These are phyloP conservation scores for Akanthomyces uredinophilus DNA, from an alignment of 2,329 filamentous ascomycete species.

Conservation along the genomic window DNA sequence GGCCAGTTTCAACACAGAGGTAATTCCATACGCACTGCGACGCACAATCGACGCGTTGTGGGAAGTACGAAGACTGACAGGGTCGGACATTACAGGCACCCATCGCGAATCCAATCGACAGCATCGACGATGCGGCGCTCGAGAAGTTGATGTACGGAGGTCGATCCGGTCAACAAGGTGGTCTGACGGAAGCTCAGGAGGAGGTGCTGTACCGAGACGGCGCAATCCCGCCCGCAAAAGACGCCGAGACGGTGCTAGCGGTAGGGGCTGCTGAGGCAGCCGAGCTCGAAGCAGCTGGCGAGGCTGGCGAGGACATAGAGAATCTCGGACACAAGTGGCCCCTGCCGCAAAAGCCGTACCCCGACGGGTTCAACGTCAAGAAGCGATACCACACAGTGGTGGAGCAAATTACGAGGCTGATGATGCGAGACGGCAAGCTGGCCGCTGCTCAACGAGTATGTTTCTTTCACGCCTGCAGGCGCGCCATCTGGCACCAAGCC, in stretches of 20 bases:
- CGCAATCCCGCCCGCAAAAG: slow-evolving; percentile 32
- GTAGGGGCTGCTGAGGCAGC: slow-evolving; percentile 19
- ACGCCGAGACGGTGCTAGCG: slow-evolving; percentile 28
- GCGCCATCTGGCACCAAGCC: background rate
- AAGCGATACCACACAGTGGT: slow-evolving; percentile 82
- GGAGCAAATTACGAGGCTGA: slow-evolving; percentile 78
- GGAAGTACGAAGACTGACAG: slow-evolving; percentile 17
- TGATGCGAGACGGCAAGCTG: slow-evolving; percentile 91
- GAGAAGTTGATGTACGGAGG: slow-evolving; percentile 35
- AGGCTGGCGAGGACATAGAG: slow-evolving; percentile 12
- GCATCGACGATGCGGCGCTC: slow-evolving; percentile 32
- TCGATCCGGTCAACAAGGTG: slow-evolving; percentile 27
- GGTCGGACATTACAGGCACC: slow-evolving; percentile 2
- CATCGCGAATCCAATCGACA: slow-evolving; percentile 19
- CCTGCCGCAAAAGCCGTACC: slow-evolving; percentile 62
- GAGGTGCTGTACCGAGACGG: slow-evolving; percentile 39
- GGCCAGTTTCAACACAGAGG: background rate
- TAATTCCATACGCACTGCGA: background rate
- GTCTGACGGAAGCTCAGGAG: slow-evolving; percentile 39
- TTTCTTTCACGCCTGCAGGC: background rate
- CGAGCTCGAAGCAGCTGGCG: background rate
- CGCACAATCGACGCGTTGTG: background rate
- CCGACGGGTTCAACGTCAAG: slow-evolving; percentile 60
- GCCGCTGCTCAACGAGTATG: slow-evolving; percentile 81
- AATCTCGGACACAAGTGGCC: slow-evolving; percentile 70